These are phyloP conservation scores for Emericellopsis cladophorae DNA, from an alignment of 2,329 filamentous ascomycete genomes.

Conservation along the genomic window DNA sequence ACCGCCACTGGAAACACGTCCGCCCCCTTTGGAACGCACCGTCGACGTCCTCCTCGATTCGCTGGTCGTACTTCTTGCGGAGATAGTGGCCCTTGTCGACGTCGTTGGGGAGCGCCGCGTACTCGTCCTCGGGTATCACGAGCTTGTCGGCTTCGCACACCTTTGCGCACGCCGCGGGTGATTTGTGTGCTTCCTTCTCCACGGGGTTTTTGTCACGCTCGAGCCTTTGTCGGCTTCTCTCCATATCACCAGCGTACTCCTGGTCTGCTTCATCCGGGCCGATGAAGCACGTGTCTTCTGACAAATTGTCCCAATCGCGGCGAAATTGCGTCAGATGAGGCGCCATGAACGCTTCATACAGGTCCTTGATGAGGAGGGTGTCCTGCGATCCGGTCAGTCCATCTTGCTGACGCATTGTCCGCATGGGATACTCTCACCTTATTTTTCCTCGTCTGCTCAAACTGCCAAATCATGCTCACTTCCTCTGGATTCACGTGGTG, in stretches of 20 bases:
- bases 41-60: conserved; percentile 5
- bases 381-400: conserved; percentile 14
- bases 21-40: conserved; percentile 16
- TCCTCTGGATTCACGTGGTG: conserved; percentile 41
- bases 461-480: conserved; percentile 37
- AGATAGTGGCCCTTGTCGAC: conserved; percentile 14
- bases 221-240: conserved; percentile 21
- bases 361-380: conserved; percentile 30
- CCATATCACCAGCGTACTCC: conserved; percentile 14
- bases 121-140: conserved; percentile 20
- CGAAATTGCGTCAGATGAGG: conserved; percentile 26
- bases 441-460: conserved; percentile 33
- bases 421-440: conserved; percentile 14
- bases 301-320: conserved; percentile 40
- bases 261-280: conserved; percentile 23
- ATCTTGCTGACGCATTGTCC: neutral
- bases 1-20: conserved; percentile 33
- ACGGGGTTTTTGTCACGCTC: conserved; percentile 24
- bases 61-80: conserved; percentile 10
- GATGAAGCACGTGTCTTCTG: conserved; percentile 32
- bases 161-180: conserved; percentile 30
- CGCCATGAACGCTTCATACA: conserved; percentile 34
- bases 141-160: conserved; percentile 31
- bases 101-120: conserved; percentile 13
- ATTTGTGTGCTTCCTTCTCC: conserved; percentile 31